Percentiles rank a stretch among this genome's conserved stretches.
phyloP scores from a whole-genome alignment of 768 basidiomycete genomes.

The Russula compacta region DNA sequence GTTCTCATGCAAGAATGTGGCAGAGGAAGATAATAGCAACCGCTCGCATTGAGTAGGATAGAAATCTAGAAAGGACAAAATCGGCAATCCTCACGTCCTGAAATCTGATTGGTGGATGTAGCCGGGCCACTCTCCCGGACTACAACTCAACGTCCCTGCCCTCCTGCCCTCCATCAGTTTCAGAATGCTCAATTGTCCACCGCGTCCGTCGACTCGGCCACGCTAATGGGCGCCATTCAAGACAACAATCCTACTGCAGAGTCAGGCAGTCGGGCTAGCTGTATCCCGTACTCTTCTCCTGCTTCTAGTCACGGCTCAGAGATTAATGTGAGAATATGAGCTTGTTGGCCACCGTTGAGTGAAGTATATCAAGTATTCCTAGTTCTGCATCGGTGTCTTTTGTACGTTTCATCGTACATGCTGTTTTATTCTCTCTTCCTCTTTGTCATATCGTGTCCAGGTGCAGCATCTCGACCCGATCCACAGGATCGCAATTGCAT shows the following conservation, averaged over 20 bases:
- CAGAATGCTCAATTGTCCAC: background rate
- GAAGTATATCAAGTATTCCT: background rate
- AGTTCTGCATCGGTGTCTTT: background rate
- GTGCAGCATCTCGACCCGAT: background rate
- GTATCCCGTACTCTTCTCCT: background rate
- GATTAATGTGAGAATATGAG: background rate
- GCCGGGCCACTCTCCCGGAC: too few relatives aligned
- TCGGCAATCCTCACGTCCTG: too few relatives aligned
- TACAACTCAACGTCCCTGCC: background rate
- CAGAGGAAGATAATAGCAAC: too few relatives aligned
- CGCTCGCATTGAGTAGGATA: too few relatives aligned
- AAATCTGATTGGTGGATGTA: too few relatives aligned
- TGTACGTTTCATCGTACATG: slow-evolving; percentile 3
- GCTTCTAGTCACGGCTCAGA: background rate
- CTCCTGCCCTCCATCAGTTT: background rate
- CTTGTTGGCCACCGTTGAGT: background rate
- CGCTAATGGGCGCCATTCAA: slow-evolving; percentile 6
- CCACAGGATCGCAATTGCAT: background rate
- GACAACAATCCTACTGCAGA: background rate
- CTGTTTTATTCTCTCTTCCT: background rate
- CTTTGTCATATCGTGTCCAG: slow-evolving; percentile 1
- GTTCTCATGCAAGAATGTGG: too few relatives aligned
- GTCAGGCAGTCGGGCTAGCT: background rate
- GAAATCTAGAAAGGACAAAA: too few relatives aligned
- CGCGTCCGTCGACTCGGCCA: background rate